These are phyloP conservation scores for Luffa acutangula DNA, from an alignment of 306 rosid species.

Conservation along the genomic window DNA sequence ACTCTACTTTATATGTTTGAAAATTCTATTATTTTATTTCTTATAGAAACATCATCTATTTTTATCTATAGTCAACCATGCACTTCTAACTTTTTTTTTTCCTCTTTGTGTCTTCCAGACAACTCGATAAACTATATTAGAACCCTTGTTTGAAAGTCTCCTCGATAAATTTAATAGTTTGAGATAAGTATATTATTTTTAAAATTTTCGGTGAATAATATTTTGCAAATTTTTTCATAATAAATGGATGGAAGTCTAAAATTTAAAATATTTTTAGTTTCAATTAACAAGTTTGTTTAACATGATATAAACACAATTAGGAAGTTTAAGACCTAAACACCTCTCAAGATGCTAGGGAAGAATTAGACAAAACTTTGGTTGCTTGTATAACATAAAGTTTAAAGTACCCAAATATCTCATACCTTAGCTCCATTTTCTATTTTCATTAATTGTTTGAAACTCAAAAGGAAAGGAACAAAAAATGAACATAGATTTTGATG, in stretches of 20 bases:
- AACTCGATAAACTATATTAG: neutral
- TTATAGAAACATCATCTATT: neutral
- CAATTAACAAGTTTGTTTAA: neutral
- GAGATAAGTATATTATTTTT: neutral
- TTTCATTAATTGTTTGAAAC: neutral
- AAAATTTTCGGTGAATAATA: neutral
- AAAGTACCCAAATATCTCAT: neutral
- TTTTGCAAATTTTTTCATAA: neutral
- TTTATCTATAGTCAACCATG: neutral
- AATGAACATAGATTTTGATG: neutral
- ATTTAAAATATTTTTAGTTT: neutral
- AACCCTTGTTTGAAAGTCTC: neutral
- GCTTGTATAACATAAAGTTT: neutral
- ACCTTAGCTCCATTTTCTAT: neutral
- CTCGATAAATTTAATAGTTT: neutral
- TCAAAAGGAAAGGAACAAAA: neutral
- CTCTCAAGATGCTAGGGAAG: too few species aligned
- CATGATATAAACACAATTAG: neutral
- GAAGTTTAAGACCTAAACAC: neutral
- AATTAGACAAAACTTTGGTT: neutral
- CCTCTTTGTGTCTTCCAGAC: neutral
- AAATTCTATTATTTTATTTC: neutral
- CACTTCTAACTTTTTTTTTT: neutral
- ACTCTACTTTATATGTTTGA: too few species aligned
- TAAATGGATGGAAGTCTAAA: neutral